Evolutionary conservation across 352 stramenopile genomes (phyloP).

Genomic region (Phytopythium ostracodes): DNA sequence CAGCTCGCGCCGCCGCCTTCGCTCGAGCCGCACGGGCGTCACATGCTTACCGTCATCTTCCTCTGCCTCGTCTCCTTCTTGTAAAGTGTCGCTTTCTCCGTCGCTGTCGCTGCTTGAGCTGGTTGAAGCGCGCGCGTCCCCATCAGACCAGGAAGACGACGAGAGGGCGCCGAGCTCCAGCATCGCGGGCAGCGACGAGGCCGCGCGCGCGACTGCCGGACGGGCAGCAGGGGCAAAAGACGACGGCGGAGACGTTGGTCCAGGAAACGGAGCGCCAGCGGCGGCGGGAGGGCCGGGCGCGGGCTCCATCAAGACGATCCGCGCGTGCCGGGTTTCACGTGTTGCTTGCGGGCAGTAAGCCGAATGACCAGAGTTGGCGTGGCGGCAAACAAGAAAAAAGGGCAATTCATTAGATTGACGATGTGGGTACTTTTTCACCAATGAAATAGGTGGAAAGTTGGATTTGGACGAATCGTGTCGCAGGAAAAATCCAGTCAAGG

Average conservation of each 20-base stretch:
- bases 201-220: slow-evolving; percentile 6
- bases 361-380: too few species aligned
- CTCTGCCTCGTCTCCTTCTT: slow-evolving; percentile 6
- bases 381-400: too few species aligned
- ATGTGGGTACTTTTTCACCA: background rate
- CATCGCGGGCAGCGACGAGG: slow-evolving; percentile 12
- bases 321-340: too few species aligned
- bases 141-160: background rate
- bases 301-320: slow-evolving; percentile 1
- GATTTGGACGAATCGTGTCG: slow-evolving; percentile 7
- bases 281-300: background rate
- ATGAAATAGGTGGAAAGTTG: background rate
- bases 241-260: background rate
- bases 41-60: background rate
- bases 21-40: slow-evolving; percentile 13
- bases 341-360: background rate
- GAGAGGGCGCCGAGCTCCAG: slow-evolving; percentile 7
- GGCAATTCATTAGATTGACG: background rate
- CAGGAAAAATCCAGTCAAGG: slow-evolving; percentile 6
- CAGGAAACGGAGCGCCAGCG: background rate
- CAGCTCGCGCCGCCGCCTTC: slow-evolving; percentile 2
- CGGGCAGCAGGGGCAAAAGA: background rate
- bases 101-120: background rate
- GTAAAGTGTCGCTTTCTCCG: slow-evolving; percentile 1
- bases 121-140: background rate